Evolutionary conservation across 441 rosid genomes (phyloP), one percentile per base, ranked within the genome.

Genomic region (Adansonia gregorii): DNA sequence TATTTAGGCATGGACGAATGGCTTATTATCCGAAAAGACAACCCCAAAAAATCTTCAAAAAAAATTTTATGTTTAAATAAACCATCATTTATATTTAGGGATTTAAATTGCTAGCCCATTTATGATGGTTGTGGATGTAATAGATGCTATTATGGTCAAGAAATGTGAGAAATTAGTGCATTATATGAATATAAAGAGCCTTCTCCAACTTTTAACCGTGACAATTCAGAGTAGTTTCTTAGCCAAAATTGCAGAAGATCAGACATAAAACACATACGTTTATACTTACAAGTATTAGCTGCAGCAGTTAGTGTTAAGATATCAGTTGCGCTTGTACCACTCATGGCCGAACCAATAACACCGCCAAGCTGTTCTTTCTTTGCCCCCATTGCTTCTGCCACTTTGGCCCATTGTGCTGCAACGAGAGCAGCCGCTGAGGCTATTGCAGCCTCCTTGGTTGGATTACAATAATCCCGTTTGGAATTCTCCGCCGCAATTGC

Each of bases 351-450:
- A 22, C 85, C 91, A 61, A 95, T 87, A 65, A 80, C 85, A 74
- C 86, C 56, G 54, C 88, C 83, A 0, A 93, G 89, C 72, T 95
- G 93, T 59, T 92, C 94, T 70, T 87, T 89, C 82, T 85, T 92
- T 4, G 95, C 97, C 35, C 98, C 99, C 93, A 92, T 90, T 3
- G 92, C 92, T 83, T 92, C 94, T 0, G 99, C 99, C 58, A 89
- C 88, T 67, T 90, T 85, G 0, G 97, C 97, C 48, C 97, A 95
- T 65, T 93, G 95, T 0, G 94, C 93, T 0, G 99, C 98, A 64
- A 93, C 97, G 24, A 95, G 86, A 52, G 97, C 94, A 0, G 99
- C 97, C 0, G 97, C 99, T 11, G 97, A 93, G 17, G 97, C 97
- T 69, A 92, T 85, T 2, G 94, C 97, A 0, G 88, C 89, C 12